Evolutionary conservation across 495 filamentous ascomycete genomes (phyloP), one percentile per base, ranked within the genome.

Genomic region (Astrocystis sublimbata): DNA sequence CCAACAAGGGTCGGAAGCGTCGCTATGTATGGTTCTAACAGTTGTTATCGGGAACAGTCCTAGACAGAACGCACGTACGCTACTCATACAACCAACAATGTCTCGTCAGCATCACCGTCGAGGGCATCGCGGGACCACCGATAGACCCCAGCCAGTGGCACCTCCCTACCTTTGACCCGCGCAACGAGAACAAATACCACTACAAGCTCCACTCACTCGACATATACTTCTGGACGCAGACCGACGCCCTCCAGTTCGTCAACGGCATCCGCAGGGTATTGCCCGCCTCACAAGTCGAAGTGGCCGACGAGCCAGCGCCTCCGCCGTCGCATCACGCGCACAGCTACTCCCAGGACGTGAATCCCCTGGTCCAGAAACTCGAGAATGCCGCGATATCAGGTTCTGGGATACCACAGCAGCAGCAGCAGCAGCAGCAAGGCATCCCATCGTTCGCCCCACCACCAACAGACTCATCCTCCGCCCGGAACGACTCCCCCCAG

Each of bases 141-240:
- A 63, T 64, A 72, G 65, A 80, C 67, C 63, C 74, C 63, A 75
- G 78, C 41, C 86, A 93, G 71, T 97, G 92, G 92, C 87, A 88
- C 70, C 82, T 96, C 9, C 87, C 90, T 2, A 85, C 83, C 7
- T 86, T 78, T 64, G 89, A 93, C 66, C 83, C 83, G 9, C 79
- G 81, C 21, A 88, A 89, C 68, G 82, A 91, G 64, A 84, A 81
- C 36, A 87, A 86, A 63, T 89, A 89, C 59, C 80, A 89, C 55
- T 88, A 90, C 71, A 88, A 86, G 62, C 78, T 97, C 1, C 89
- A 96, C 68, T 91, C 90, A 2, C 64, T 96, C 57, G 92, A 97
- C 70, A 83, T 96, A 40, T 97, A 97, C 73, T 93, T 96, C 74
- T 96, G 91, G 90, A 91, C 84, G 0, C 76, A 83, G 51, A 83